These are phyloP conservation scores for Boletus subparvulus DNA, from an alignment of 768 basidiomycete species.

Conservation along the genomic window DNA sequence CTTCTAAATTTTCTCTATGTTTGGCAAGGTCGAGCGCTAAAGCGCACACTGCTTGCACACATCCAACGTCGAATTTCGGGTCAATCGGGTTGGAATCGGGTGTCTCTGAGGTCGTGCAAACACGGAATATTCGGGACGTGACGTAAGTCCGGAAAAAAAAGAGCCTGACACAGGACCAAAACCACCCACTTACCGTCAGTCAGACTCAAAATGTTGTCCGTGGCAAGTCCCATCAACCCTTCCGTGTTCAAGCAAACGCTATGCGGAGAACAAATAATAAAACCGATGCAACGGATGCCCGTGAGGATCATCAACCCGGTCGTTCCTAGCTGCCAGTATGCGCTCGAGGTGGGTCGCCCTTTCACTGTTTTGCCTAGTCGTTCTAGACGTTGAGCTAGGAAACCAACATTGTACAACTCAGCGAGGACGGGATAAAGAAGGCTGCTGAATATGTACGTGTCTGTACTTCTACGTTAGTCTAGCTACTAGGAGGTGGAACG, in stretches of 20 bases:
- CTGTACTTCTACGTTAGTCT: conserved; percentile 2
- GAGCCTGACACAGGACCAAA: not conserved
- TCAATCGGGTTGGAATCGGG: not conserved
- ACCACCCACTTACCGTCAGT: not conserved
- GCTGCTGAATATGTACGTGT: conserved; percentile 64
- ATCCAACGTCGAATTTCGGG: not conserved
- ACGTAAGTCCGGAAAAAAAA: conserved; percentile 3
- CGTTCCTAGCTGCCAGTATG: conserved; percentile 53
- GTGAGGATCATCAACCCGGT: conserved; percentile 52
- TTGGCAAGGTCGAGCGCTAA: not conserved
- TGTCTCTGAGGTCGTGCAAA: not conserved
- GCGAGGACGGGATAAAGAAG: conserved; percentile 55
- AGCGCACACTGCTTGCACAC: not conserved
- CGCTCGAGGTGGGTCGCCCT: conserved; percentile 47
- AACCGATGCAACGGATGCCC: not conserved
- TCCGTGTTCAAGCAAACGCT: not conserved
- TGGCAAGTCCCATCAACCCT: conserved; percentile 7
- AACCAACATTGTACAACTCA: conserved; percentile 58
- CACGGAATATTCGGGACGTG: not conserved
- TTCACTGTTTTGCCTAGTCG: not conserved
- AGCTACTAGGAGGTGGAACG: not conserved
- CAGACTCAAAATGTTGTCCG: conserved; percentile 17
- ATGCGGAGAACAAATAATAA: not conserved
- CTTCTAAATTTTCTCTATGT: conserved; percentile 8
- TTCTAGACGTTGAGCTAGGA: conserved; percentile 39